Evolutionary conservation across 495 filamentous ascomycete species (phyloP).

Genomic region (Penicillium tannophilum): DNA sequence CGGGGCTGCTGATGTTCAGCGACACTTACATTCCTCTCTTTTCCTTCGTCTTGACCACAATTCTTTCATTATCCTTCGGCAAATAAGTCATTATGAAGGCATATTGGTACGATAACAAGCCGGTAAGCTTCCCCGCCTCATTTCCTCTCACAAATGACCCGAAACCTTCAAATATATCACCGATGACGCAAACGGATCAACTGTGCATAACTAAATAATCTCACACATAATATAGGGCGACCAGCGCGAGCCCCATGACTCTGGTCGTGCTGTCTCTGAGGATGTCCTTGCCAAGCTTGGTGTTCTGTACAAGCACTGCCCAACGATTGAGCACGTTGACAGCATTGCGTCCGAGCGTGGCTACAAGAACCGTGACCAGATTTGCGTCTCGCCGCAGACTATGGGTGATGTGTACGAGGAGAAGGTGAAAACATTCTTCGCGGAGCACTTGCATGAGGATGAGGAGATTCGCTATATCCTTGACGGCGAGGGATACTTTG

Average conservation of each 20-base stretch:
- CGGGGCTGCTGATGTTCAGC: slow-evolving; percentile 50
- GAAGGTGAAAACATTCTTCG: slow-evolving; percentile 91
- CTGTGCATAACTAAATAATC: slow-evolving; percentile 1
- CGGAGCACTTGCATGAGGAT: slow-evolving; percentile 96
- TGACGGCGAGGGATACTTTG: slow-evolving; percentile 89
- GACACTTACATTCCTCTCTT: slow-evolving; percentile 7
- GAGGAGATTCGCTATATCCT: slow-evolving; percentile 98
- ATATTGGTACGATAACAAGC: slow-evolving; percentile 80
- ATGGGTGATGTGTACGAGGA: slow-evolving; percentile 83
- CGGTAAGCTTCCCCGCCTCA: slow-evolving; percentile 52
- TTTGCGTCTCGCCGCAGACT: slow-evolving; percentile 80
- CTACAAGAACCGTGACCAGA: slow-evolving; percentile 95
- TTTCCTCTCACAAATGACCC: background rate
- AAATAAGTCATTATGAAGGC: slow-evolving; percentile 64
- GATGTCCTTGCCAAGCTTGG: slow-evolving; percentile 70
- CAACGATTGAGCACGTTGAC: slow-evolving; percentile 66
- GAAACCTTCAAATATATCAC: background rate
- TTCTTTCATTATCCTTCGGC: background rate
- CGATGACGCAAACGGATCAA: slow-evolving; percentile 18
- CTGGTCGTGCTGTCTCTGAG: slow-evolving; percentile 63
- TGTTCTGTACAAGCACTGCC: slow-evolving; percentile 73
- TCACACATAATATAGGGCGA: slow-evolving; percentile 65
- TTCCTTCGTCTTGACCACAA: background rate
- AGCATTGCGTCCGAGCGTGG: slow-evolving; percentile 69
- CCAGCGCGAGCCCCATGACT: slow-evolving; percentile 89